A percentile compares a stretch with the other conserved stretches of the same genome.
Conservation (phyloP, 768 basidiomycete genomes). For the Galerina marginata region DNA sequence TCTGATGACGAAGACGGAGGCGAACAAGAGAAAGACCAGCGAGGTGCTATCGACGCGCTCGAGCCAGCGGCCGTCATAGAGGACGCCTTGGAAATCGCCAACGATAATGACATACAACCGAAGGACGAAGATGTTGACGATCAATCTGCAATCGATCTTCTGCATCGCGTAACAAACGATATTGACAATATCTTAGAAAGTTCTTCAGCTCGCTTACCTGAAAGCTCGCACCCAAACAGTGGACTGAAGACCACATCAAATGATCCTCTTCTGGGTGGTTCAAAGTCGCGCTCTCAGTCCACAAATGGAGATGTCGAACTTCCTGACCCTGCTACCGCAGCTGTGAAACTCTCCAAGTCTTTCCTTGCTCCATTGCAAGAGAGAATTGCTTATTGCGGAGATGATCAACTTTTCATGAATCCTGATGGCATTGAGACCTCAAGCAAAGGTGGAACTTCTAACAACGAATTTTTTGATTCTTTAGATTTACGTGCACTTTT, state of each 20-base stretch:
- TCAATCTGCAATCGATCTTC: slow-evolving; percentile 35
- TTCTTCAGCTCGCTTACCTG: neutral
- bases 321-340: slow-evolving; percentile 33
- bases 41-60: slow-evolving; percentile 62
- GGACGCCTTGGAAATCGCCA: slow-evolving; percentile 55
- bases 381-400: slow-evolving; percentile 64
- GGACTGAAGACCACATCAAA: slow-evolving; percentile 62
- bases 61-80: slow-evolving; percentile 60
- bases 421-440: slow-evolving; percentile 41
- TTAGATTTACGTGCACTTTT: slow-evolving; percentile 69
- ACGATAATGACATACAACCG: slow-evolving; percentile 24
- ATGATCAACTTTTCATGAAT: slow-evolving; percentile 57
- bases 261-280: slow-evolving; percentile 56
- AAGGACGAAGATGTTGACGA: slow-evolving; percentile 65
- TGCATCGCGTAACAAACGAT: slow-evolving; percentile 15
- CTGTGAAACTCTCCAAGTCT: slow-evolving; percentile 47
- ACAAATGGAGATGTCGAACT: slow-evolving; percentile 40
- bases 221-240: slow-evolving; percentile 15
- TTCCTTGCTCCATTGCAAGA: slow-evolving; percentile 63
- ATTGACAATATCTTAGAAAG: slow-evolving; percentile 1
- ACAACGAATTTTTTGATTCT: slow-evolving; percentile 34
- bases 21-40: slow-evolving; percentile 59
- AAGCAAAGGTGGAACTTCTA: slow-evolving; percentile 16
- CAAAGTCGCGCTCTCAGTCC: slow-evolving; percentile 46
- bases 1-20: slow-evolving; percentile 76